A percentile compares a stretch with the other conserved stretches of the same genome.
These are phyloP conservation scores for Anastatica hierochuntica DNA, from an alignment of 345 rosid genomes.

Conservation along the genomic window DNA sequence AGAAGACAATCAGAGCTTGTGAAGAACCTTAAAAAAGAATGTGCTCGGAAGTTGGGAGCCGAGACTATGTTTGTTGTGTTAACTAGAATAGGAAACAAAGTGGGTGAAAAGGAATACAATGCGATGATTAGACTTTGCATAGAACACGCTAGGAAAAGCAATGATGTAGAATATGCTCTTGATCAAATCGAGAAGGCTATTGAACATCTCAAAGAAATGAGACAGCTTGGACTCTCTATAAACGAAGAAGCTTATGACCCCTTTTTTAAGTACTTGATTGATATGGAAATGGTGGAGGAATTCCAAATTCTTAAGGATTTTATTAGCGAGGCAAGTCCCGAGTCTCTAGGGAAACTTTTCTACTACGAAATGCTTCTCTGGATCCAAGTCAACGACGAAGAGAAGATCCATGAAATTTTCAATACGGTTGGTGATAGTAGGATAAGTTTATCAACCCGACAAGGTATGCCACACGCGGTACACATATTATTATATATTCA, in stretches of 20 bases:
- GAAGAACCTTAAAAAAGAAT: slow-evolving; percentile 22
- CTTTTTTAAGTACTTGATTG: slow-evolving; percentile 51
- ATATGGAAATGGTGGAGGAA: slow-evolving; percentile 55
- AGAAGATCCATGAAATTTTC: slow-evolving; percentile 54
- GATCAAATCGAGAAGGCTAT: slow-evolving; percentile 36
- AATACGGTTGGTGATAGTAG: slow-evolving; percentile 18
- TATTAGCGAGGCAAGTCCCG: slow-evolving; percentile 32
- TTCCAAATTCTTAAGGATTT: slow-evolving; percentile 33
- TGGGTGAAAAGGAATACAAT: slow-evolving; percentile 54
- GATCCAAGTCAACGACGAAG: slow-evolving; percentile 35
- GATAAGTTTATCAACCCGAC: slow-evolving; percentile 24
- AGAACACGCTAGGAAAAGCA: slow-evolving; percentile 38
- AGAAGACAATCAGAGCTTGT: slow-evolving; percentile 26
- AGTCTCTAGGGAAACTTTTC: slow-evolving; percentile 40
- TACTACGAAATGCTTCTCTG: slow-evolving; percentile 83
- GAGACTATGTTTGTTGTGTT: slow-evolving; percentile 33
- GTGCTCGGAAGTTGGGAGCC: slow-evolving; percentile 46
- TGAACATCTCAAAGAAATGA: slow-evolving; percentile 42
- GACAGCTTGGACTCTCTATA: slow-evolving; percentile 49
- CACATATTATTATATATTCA: background rate
- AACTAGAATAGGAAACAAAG: slow-evolving; percentile 48
- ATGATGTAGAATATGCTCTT: slow-evolving; percentile 37
- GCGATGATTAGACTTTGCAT: slow-evolving; percentile 42
- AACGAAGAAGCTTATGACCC: slow-evolving; percentile 60
- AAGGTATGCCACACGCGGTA: too few species aligned